phyloP scores from a whole-genome alignment of 768 basidiomycete genomes.

The Termitomyces sp. region DNA sequence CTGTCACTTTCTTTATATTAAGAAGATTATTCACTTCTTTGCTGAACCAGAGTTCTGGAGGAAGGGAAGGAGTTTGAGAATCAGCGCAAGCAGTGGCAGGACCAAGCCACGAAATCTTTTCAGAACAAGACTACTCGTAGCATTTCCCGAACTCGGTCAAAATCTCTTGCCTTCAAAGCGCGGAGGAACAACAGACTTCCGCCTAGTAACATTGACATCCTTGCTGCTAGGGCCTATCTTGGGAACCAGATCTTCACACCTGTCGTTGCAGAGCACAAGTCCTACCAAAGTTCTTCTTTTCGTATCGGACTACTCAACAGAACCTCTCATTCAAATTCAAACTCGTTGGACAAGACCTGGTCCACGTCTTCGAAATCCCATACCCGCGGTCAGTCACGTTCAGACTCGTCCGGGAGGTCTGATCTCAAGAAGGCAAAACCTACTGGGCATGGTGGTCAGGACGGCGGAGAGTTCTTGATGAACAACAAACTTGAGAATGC shows the following conservation, averaged over 20 bases:
- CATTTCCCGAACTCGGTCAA: conserved; percentile 60
- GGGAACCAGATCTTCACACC: conserved; percentile 62
- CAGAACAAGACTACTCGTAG: conserved; percentile 62
- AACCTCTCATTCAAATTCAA: conserved; percentile 32
- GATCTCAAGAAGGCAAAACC: conserved; percentile 38
- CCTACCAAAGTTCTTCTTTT: conserved; percentile 12
- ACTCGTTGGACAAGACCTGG: conserved; percentile 33
- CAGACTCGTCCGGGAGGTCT: conserved; percentile 40
- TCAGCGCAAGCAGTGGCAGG: conserved; percentile 66
- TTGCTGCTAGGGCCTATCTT: conserved; percentile 63
- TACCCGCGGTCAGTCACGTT: conserved; percentile 36
- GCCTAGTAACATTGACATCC: conserved; percentile 48
- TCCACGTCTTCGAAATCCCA: conserved; percentile 32
- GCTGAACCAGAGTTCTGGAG: conserved; percentile 53
- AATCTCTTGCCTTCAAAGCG: conserved; percentile 44
- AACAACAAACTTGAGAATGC: conserved; percentile 34
- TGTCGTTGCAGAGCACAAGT: conserved; percentile 21
- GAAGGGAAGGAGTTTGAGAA: conserved; percentile 59
- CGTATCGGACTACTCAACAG: conserved; percentile 12
- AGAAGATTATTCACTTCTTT: background rate
- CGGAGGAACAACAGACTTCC: conserved; percentile 22
- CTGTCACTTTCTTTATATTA: background rate
- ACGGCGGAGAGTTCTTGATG: conserved; percentile 5
- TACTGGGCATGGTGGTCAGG: conserved; percentile 23
- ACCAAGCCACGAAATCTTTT: conserved; percentile 58